A percentile compares a stretch with the other conserved stretches of the same genome.
Evolutionary conservation across 148 eudicot species (phyloP).

Genomic region (Fagopyrum esculentum): DNA sequence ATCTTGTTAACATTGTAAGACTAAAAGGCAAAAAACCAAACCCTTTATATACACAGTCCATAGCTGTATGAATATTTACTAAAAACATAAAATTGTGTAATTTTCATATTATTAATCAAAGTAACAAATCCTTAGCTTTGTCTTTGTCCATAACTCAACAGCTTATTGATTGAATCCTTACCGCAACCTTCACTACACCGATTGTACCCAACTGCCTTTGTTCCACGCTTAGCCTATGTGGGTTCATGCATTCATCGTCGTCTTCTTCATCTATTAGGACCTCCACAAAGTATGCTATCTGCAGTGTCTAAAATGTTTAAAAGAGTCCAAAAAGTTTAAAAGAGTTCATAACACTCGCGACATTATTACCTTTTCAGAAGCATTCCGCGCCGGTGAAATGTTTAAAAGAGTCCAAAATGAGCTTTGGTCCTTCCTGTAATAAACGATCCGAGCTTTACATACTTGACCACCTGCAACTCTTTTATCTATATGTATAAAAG

Average conservation of each 20-base stretch:
- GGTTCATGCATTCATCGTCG: conserved; percentile 26
- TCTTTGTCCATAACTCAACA: background rate
- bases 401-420: too few relatives aligned
- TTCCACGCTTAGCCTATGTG: conserved; percentile 37
- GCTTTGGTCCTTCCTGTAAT: too few relatives aligned
- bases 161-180: conserved; percentile 52
- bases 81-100: background rate
- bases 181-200: conserved; percentile 81
- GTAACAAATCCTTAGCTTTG: background rate
- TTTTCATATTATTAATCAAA: background rate
- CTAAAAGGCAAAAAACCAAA: background rate
- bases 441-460: too few relatives aligned
- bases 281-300: conserved; percentile 74
- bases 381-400: too few relatives aligned
- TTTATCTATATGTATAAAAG: too few relatives aligned
- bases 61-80: background rate
- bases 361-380: too few relatives aligned
- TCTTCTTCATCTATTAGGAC: conserved; percentile 49
- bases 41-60: background rate
- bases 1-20: background rate
- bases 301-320: conserved; percentile 53
- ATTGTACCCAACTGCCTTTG: conserved; percentile 56
- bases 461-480: too few relatives aligned
- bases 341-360: too few relatives aligned
- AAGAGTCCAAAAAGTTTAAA: too few relatives aligned